A percentile compares a stretch with the other conserved stretches of the same genome.
Conservation (phyloP, 2,329 filamentous ascomycete genomes). For the Polytolypa hystricis region DNA sequence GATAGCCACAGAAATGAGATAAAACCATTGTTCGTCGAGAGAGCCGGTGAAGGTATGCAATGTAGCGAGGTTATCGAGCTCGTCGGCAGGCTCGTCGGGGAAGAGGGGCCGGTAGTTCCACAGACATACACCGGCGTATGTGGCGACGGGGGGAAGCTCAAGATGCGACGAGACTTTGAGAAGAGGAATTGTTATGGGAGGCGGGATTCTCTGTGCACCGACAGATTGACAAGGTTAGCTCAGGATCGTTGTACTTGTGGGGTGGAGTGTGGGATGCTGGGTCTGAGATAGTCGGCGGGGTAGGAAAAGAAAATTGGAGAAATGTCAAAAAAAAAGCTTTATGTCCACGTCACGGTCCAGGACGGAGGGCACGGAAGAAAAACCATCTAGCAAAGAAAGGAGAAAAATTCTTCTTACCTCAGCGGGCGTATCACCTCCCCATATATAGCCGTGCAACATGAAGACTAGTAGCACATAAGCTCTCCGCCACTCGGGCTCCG, state of each 20-base stretch:
- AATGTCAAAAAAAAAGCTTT: no score
- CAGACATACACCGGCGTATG: slow-evolving; percentile 79
- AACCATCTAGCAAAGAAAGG: slow-evolving; percentile 4
- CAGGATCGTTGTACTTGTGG: no score
- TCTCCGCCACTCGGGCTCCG: slow-evolving; percentile 81
- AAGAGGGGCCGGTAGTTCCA: slow-evolving; percentile 98
- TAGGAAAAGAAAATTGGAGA: no score
- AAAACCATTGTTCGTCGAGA: slow-evolving; percentile 97
- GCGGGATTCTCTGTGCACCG: slow-evolving; percentile 53
- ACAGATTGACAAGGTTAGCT: neutral
- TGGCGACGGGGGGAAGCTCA: slow-evolving; percentile 83
- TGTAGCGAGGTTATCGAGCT: slow-evolving; percentile 77
- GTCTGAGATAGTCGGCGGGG: no score
- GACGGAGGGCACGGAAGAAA: no score
- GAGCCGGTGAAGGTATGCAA: slow-evolving; percentile 88
- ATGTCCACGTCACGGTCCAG: no score
- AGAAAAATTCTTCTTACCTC: slow-evolving; percentile 45
- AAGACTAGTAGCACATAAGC: slow-evolving; percentile 72
- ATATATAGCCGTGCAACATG: slow-evolving; percentile 76
- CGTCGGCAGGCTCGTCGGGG: slow-evolving; percentile 66
- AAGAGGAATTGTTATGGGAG: slow-evolving; percentile 72
- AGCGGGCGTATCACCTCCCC: slow-evolving; percentile 65
- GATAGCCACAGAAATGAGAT: slow-evolving; percentile 88
- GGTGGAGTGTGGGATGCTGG: no score
- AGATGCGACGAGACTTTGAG: slow-evolving; percentile 64